Base-by-base conservation (phyloP, 129 eudicot species). In the Flaveria ramosissima region DNA sequence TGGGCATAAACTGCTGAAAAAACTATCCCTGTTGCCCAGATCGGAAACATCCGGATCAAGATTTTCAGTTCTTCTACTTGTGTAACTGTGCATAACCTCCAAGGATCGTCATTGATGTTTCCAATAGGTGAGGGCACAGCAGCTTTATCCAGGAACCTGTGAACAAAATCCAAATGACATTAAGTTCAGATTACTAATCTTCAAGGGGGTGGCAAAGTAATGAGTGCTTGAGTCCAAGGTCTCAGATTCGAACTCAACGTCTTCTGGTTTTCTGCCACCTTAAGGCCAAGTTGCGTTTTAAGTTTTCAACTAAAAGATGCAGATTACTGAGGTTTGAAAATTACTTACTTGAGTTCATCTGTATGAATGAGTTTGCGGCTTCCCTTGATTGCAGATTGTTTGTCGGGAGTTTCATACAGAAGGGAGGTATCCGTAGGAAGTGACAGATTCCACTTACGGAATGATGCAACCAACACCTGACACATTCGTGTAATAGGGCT, bases 81-180 rank as follows among this genome's bases (percentile, higher is more conserved):
- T 13, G 98, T 90, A 2, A 93, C 98, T 1, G 98, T 90, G 84
- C 98, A 93, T 24, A 93, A 84, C 60, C 83, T 85, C 98, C 98
- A 93, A 3, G 85, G 85, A 73, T 84, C 87, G 11, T 85, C 92
- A 11, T 59, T 77, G 76, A 39, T 84, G 83, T 17, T 59, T 66
- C 85, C 98, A n/a, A 39, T 75, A 9, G 83, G 87, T 0, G 86
- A 60, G 21, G 83, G 67, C 57, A 88, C 32, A 55, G 98, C 92
- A 27, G 98, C 97, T 87, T 85, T 90, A 64, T 93, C 98, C 17
- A 93, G 93, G 77, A 86, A 93, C 80, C 98, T 93, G 77, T 14
- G 15, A 15, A 60, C 69, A 24, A 12, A 46, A 26, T 36, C 65
- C 65, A 59, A 36, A 36, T 36, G 41, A 5, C 7, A 36, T 5